Evolutionary conservation across 2,329 filamentous ascomycete genomes (phyloP).

Genomic region (Fusarium sororula): DNA sequence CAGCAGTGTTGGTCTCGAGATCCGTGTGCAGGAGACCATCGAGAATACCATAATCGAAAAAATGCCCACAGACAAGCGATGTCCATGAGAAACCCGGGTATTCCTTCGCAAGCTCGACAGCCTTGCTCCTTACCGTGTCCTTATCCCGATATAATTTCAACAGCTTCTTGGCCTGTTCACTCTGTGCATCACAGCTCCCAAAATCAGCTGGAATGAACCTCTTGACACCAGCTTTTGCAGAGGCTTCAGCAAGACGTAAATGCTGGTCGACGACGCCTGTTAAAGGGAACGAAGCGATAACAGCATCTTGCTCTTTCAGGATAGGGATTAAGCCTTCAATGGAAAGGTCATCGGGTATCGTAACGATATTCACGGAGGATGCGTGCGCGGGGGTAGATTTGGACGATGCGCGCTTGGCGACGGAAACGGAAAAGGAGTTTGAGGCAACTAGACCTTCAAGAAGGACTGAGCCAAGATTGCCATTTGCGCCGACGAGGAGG

Average conservation of each 20-base stretch:
- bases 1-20: conserved; percentile 51
- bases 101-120: conserved; percentile 43
- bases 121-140: conserved; percentile 44
- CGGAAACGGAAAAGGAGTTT: conserved; percentile 59
- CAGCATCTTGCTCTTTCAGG: conserved; percentile 65
- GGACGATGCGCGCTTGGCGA: conserved; percentile 60
- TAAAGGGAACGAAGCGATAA: conserved; percentile 54
- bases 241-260: conserved; percentile 64
- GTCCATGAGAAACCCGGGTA: conserved; percentile 62
- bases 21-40: conserved; percentile 54
- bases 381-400: conserved; percentile 41
- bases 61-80: conserved; percentile 54
- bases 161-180: conserved; percentile 47
- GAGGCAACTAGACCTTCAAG: conserved; percentile 49
- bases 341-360: conserved; percentile 43
- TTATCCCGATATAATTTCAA: conserved; percentile 50
- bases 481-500: conserved; percentile 49
- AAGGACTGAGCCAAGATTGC: conserved; percentile 52
- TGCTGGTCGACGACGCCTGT: conserved; percentile 57
- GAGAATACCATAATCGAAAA: conserved; percentile 60
- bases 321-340: conserved; percentile 54
- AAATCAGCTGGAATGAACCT: conserved; percentile 71
- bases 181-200: conserved; percentile 50
- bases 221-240: conserved; percentile 66
- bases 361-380: conserved; percentile 32